Evolutionary conservation across 108 stramenopile species (phyloP).

Genomic region (Mayamaea pseudoterrestris): DNA sequence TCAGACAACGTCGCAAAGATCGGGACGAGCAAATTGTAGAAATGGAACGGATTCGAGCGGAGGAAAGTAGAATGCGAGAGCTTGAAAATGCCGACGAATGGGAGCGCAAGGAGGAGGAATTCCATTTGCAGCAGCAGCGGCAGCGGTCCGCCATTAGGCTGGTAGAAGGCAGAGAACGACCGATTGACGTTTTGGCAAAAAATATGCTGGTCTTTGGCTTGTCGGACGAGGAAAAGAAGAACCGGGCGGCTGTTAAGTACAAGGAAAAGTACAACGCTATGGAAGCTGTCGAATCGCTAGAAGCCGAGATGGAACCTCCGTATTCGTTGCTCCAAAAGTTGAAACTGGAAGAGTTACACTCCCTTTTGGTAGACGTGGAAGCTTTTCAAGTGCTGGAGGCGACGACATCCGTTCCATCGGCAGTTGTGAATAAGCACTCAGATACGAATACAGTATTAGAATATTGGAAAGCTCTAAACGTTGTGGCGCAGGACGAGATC

Average conservation of each 20-base stretch:
- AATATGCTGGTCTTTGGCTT: constrained; percentile 91
- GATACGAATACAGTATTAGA: constrained; percentile 23
- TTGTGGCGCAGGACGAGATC: constrained; percentile 62
- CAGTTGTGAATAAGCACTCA: constrained; percentile 9
- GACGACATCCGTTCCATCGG: constrained; percentile 24
- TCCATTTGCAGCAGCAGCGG: constrained; percentile 88
- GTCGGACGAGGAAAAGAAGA: constrained; percentile 52
- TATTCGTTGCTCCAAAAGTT: constrained; percentile 55
- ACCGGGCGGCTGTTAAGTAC: constrained; percentile 72
- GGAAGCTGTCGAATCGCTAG: constrained; percentile 61
- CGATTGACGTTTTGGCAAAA: constrained; percentile 93
- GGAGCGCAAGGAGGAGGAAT: constrained; percentile 96
- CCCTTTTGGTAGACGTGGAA: constrained; percentile 72
- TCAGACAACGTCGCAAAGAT: constrained; percentile 83
- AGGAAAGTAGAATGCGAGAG: constrained; percentile 90
- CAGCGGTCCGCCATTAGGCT: constrained; percentile 86
- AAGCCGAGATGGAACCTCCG: constrained; percentile 75
- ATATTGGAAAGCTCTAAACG: constrained; percentile 72
- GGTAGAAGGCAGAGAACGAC: constrained; percentile 87
- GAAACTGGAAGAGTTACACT: constrained; percentile 74
- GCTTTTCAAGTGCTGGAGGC: constrained; percentile 64
- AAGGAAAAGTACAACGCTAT: constrained; percentile 79
- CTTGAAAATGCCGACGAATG: constrained; percentile 93
- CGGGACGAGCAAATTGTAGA: constrained; percentile 83
- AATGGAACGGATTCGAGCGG: constrained; percentile 87